Conservation (phyloP, 768 basidiomycete species). For the Inosperma sp. region DNA sequence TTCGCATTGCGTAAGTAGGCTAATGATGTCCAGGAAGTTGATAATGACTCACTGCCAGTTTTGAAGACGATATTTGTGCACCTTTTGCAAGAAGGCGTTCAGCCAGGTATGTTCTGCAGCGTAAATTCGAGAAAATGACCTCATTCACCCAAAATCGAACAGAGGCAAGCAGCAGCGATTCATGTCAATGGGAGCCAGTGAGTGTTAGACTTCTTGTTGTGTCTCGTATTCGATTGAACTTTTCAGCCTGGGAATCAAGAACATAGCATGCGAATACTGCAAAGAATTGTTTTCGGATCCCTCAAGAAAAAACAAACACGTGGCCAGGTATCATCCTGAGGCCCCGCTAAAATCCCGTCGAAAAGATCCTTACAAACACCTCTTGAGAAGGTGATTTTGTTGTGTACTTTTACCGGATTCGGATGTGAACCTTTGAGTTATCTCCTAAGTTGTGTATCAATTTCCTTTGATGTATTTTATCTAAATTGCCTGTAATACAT, state of each 20-base stretch:
- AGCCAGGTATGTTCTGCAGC: background rate
- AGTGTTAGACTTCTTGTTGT: background rate
- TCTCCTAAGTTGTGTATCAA: no score
- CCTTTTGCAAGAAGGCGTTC: background rate
- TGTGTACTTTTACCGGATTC: no score
- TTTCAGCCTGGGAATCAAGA: background rate
- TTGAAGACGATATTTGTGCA: background rate
- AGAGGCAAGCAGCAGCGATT: background rate
- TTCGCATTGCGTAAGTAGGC: background rate
- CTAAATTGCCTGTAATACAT: no score
- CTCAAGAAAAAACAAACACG: background rate
- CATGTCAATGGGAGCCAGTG: constrained; percentile 1
- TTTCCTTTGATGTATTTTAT: no score
- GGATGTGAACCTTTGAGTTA: no score
- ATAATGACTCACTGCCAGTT: background rate
- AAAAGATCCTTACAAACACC: background rate
- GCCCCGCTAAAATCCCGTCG: background rate
- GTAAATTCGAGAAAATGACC: background rate
- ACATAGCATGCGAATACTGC: background rate
- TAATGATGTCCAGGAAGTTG: background rate
- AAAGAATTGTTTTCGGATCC: background rate
- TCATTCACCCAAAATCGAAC: background rate
- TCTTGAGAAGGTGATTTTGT: no score
- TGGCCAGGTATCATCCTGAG: background rate
- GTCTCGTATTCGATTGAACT: background rate